Evolutionary conservation across 2,329 filamentous ascomycete genomes (phyloP), one percentile per base, ranked within the genome.

Genomic region (Fusarium zealandicum): DNA sequence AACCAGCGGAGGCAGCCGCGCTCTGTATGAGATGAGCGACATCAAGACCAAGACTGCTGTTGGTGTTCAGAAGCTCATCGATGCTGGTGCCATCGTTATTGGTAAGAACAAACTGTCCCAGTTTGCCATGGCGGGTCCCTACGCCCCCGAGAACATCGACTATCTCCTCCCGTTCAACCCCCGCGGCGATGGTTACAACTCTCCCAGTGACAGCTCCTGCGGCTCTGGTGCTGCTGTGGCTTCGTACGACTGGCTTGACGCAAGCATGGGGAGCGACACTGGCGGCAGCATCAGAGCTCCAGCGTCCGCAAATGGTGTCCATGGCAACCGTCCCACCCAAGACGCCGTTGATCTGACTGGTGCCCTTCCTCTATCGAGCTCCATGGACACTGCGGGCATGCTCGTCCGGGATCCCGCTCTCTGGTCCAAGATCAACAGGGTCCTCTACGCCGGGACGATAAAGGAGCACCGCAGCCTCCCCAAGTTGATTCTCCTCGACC

Each of bases 181-280:
- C 1, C 68, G 77, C 1, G 81, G 75, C 0, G 81, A 83, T 50
- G 76, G 78, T 0, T 81, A 81, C 32, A 74, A 78, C 42, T 71
- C 73, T 2, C 72, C 79, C 54, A 76, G 75, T 0, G 78, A 76
- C 1, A 82, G 80, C 1, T 82, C 75, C 0, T 70, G 73, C 0
- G 77, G 76, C 0, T 70, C 71, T 1, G 75, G 70, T 5, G 75
- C 73, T 0, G 71, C 73, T 0, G 55, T 78, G 1, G 74, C 71
- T 1, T 69, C 72, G 0, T 80, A 80, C 27, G 71, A 71, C 10
- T 80, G 78, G 78, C 66, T 80, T 0, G 78, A 80, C 27, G 40
- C 46, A 0, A 51, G 43, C 0, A 40, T 65, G 60, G 63, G 51
- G 10, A 59, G 50, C 3, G 64, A 63, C 16, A 58, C 61, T 1